A percentile compares a stretch with the other conserved stretches of the same genome.
Conservation (phyloP, 345 rosid genomes). For the Gynandropsis gynandra region DNA sequence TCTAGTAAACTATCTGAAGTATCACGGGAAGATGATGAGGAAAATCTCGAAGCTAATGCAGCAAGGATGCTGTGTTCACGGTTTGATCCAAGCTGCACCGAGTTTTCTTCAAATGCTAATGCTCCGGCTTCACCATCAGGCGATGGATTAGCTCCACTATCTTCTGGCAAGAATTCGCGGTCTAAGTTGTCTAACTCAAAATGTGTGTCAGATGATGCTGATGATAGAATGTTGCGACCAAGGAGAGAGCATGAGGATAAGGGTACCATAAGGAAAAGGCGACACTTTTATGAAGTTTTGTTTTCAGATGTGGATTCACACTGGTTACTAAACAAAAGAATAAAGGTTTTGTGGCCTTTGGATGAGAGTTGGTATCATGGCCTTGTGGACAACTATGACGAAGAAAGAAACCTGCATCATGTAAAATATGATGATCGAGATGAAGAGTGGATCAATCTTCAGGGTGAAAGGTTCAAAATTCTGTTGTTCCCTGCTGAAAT, state of each 20-base stretch:
- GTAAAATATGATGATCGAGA: slow-evolving; percentile 95
- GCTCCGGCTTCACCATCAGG: slow-evolving; percentile 35
- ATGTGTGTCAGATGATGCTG: slow-evolving; percentile 48
- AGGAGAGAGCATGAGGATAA: slow-evolving; percentile 50
- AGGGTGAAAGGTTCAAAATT: slow-evolving; percentile 78
- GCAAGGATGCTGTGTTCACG: slow-evolving; percentile 95
- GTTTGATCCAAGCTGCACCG: slow-evolving; percentile 81
- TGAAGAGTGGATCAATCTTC: slow-evolving; percentile 89
- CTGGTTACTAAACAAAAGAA: slow-evolving; percentile 67
- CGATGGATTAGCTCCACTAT: slow-evolving; percentile 29
- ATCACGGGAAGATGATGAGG: slow-evolving; percentile 65
- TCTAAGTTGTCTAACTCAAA: slow-evolving; percentile 40
- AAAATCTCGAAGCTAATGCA: slow-evolving; percentile 96
- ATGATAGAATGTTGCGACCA: slow-evolving; percentile 69
- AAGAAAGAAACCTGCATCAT: slow-evolving; percentile 73
- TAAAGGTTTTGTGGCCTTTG: slow-evolving; percentile 94
- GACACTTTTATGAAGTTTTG: slow-evolving; percentile 74
- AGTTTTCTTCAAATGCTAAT: slow-evolving; percentile 51
- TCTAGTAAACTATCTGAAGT: slow-evolving; percentile 32
- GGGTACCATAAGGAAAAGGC: slow-evolving; percentile 57
- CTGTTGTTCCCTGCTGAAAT: slow-evolving; percentile 76
- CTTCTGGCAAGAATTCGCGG: slow-evolving; percentile 35
- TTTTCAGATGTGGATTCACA: slow-evolving; percentile 59
- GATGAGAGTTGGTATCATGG: slow-evolving; percentile 91
- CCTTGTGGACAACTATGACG: slow-evolving; percentile 63